Conservation (phyloP, 441 rosid genomes). For the Theobroma grandiflorum region DNA sequence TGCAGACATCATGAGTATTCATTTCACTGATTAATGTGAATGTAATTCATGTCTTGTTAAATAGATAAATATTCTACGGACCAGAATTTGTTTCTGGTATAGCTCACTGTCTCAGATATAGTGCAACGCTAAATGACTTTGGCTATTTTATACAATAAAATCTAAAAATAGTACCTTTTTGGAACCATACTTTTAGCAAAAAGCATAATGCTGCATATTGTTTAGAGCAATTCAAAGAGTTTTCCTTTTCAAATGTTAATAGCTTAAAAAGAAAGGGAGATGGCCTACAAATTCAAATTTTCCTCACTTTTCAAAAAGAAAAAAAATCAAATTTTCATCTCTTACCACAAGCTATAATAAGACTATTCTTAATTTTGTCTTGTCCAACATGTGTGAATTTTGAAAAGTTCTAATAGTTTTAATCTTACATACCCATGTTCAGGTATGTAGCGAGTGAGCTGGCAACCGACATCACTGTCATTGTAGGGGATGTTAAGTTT, state of each 20-base stretch:
- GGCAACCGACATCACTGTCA: constrained; percentile 67
- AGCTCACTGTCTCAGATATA: neutral
- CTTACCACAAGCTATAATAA: neutral
- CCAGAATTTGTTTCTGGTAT: neutral
- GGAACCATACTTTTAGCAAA: neutral
- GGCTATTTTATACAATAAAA: neutral
- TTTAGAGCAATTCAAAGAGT: neutral
- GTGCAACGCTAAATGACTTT: neutral
- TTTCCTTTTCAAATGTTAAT: neutral
- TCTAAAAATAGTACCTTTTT: neutral
- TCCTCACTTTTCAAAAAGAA: neutral
- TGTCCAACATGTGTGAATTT: neutral
- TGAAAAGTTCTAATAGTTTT: constrained; percentile 10
- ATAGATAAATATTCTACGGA: neutral
- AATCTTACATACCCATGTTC: constrained; percentile 24
- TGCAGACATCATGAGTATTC: neutral
- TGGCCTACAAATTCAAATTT: neutral
- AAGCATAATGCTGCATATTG: neutral
- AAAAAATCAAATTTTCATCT: neutral
- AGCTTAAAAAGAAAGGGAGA: neutral
- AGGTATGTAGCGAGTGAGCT: constrained; percentile 79
- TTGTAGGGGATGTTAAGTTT: constrained; percentile 65
- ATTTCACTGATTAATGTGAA: constrained; percentile 1
- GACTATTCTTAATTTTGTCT: neutral
- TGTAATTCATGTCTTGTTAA: neutral